These are phyloP conservation scores for Elongisporangium senticosum DNA, from an alignment of 352 stramenopile species.

Conservation along the genomic window DNA sequence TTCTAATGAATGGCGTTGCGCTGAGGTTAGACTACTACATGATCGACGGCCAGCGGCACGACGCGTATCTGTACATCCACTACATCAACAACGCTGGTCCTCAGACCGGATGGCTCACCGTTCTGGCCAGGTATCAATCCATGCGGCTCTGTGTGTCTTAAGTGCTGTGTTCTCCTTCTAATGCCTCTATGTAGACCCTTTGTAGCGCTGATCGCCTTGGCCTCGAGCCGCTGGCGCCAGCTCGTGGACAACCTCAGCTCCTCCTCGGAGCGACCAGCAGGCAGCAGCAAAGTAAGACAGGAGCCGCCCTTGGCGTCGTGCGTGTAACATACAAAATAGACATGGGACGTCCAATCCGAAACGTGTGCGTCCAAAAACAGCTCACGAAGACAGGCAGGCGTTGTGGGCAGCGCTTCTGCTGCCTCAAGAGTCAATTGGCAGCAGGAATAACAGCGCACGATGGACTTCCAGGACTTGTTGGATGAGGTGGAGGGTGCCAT, in stretches of 20 bases:
- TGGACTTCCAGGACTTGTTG: slow-evolving; percentile 72
- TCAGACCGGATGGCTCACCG: slow-evolving; percentile 60
- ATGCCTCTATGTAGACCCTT: slow-evolving; percentile 26
- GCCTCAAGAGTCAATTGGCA: background rate
- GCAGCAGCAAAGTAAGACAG: slow-evolving; percentile 4
- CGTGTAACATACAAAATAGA: slow-evolving; percentile 10
- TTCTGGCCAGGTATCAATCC: slow-evolving; percentile 39
- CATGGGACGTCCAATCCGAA: background rate
- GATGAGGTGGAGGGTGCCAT: slow-evolving; percentile 69
- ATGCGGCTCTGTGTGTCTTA: background rate
- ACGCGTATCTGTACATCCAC: slow-evolving; percentile 81
- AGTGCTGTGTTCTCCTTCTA: background rate
- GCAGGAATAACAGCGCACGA: slow-evolving; percentile 6
- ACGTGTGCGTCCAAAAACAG: slow-evolving; percentile 1
- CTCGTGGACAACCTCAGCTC: slow-evolving; percentile 38
- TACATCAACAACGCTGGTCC: slow-evolving; percentile 75
- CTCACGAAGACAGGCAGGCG: too few relatives aligned
- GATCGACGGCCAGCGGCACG: slow-evolving; percentile 75
- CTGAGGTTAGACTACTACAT: slow-evolving; percentile 73
- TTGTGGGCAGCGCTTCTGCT: too few relatives aligned
- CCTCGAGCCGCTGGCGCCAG: slow-evolving; percentile 59
- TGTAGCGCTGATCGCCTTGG: slow-evolving; percentile 59
- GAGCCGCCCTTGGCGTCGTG: slow-evolving; percentile 2
- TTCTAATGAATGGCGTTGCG: slow-evolving; percentile 8
- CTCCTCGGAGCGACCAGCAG: background rate